Conservation (phyloP, 2,329 filamentous ascomycete species). For the Lachnellula subtilissima region DNA sequence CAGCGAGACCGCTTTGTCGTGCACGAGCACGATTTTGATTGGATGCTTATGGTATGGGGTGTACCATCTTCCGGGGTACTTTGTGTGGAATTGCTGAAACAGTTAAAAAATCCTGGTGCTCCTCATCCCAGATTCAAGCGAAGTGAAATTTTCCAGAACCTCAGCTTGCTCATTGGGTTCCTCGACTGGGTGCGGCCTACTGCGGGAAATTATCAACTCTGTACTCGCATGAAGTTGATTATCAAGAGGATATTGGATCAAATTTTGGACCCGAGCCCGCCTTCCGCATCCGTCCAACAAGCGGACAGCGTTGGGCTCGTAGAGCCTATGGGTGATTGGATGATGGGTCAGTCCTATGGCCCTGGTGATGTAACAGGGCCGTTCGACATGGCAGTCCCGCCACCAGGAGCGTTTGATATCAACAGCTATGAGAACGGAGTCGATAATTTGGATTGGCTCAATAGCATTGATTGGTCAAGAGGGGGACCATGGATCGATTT, state of each 20-base stretch:
- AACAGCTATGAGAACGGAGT: conserved; percentile 17
- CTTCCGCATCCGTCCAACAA: background rate
- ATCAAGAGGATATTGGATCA: conserved; percentile 48
- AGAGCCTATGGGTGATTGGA: background rate
- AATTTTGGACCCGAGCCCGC: conserved; percentile 38
- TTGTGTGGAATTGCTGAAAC: conserved; percentile 45
- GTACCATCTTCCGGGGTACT: conserved; percentile 46
- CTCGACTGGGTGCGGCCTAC: conserved; percentile 46
- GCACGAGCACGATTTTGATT: conserved; percentile 43
- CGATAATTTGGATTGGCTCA: conserved; percentile 29
- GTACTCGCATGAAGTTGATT: conserved; percentile 41
- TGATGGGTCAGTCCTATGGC: background rate
- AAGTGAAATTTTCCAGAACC: conserved; percentile 44
- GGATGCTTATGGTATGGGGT: conserved; percentile 45
- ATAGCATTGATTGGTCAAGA: conserved; percentile 27
- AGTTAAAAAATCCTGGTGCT: conserved; percentile 34
- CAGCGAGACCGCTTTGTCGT: conserved; percentile 42
- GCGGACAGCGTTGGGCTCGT: conserved; percentile 3
- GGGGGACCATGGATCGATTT: conserved; percentile 29
- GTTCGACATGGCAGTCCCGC: conserved; percentile 13
- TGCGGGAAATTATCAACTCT: conserved; percentile 46
- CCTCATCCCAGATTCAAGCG: conserved; percentile 38
- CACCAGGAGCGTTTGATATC: conserved; percentile 14
- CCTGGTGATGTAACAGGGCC: conserved; percentile 1
- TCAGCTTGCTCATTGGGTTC: conserved; percentile 47